Evolutionary conservation across 2,329 filamentous ascomycete genomes (phyloP), one percentile per base, ranked within the genome.

Genomic region (Trichoderma atrobrunneum): DNA sequence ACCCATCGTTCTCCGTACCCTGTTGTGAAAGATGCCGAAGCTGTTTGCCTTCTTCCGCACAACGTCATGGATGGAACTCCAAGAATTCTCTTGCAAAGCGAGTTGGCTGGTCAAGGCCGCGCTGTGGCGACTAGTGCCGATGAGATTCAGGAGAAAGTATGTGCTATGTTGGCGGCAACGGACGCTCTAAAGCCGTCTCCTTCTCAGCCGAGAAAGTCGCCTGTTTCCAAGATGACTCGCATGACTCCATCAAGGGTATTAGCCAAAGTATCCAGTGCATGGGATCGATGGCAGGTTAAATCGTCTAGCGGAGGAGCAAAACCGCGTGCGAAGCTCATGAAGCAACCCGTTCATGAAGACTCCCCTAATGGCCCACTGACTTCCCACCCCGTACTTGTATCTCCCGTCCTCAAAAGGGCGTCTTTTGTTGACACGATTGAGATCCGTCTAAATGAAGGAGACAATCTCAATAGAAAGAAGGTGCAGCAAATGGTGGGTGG

Each of bases 91-190:
- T 43, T 60, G 1, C 43, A 70, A 34, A 39, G 61, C n/a, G 56
- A 72, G 16, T 39, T 43, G 39, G n/a, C 24, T 11, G 7, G 24
- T 48, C 56, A 36, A 14, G 43, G 36, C 59, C 24, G 39, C 24
- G n/a, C 21, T 11, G 14, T 21, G 11, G 30, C 21, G 18, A 26
- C 61, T 11, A 73, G 72, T 24, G 71, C 77, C 16, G 76, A 78
- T 4, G 76, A 79, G 30, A 78, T 83, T 34, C 78, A 78, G 30
- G 71, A 78, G n/a, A 83, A 83, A 71, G 73, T 82, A 12, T 68
- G 70, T 5, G 78, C 78, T 14, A 84, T 83, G 81, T 74, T 84
- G 28, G 79, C 81, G 12, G 80, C 81, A 7, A 81, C 78, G 2
- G 72, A 81, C 39, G 76, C 77, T 14, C 74, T 82, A 7, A 83